These are phyloP conservation scores for Aspergillus niger DNA, from an alignment of 2,329 filamentous ascomycete genomes.

Conservation along the genomic window DNA sequence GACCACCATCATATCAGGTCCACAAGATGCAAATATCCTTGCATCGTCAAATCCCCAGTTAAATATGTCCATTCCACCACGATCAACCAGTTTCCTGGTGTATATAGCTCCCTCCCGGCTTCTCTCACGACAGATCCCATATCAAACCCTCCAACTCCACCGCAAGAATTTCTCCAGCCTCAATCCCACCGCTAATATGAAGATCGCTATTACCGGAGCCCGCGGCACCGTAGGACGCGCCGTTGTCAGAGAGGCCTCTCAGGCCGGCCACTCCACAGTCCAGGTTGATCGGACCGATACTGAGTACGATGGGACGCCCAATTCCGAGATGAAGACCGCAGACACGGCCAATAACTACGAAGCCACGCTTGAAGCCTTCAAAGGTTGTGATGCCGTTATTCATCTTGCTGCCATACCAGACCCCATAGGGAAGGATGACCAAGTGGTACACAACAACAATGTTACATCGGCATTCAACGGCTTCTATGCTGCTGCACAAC, in stretches of 20 bases:
- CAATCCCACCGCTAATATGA: conserved; percentile 26
- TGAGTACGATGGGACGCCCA: conserved; percentile 32
- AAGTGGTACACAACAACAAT: conserved; percentile 41
- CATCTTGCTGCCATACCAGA: conserved; percentile 43
- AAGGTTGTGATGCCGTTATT: conserved; percentile 42
- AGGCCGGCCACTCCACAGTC: conserved; percentile 36
- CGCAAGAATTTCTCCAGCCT: neutral
- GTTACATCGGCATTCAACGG: conserved; percentile 43
- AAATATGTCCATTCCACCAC: neutral
- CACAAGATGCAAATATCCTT: neutral
- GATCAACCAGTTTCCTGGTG: neutral
- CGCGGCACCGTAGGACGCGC: conserved; percentile 36
- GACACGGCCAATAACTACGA: conserved; percentile 38
- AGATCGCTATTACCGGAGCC: conserved; percentile 46
- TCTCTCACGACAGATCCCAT: neutral
- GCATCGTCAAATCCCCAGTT: neutral
- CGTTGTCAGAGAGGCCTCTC: conserved; percentile 34
- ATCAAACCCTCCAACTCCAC: conserved; percentile 23
- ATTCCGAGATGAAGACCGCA: conserved; percentile 38
- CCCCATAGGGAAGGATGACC: conserved; percentile 36
- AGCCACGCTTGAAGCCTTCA: conserved; percentile 33
- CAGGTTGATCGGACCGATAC: conserved; percentile 38
- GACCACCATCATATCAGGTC: neutral
- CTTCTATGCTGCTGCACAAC: conserved; percentile 39
- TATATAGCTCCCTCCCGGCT: neutral